Conservation (phyloP, 2,329 filamentous ascomycete genomes). For the Nemania bipapillata region DNA sequence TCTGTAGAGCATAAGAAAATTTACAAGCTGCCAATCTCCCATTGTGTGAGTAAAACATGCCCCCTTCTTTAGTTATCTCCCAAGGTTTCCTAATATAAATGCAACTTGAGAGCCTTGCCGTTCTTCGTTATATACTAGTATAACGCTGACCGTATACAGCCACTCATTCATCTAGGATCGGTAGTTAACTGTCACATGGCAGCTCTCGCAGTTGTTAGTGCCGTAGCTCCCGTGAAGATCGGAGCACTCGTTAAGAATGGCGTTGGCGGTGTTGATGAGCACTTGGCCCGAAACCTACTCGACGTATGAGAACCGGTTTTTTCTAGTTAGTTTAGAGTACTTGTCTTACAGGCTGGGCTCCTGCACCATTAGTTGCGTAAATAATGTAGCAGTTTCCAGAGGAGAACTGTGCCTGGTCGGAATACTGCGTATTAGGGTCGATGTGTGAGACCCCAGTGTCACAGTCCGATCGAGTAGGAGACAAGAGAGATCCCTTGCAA, state of each 20-base stretch:
- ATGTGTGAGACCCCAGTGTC: not conserved
- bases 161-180: not conserved
- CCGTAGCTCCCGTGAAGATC: conserved; percentile 1
- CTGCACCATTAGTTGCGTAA: conserved; percentile 1
- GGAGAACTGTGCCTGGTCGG: conserved; percentile 4
- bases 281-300: conserved; percentile 1
- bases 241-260: conserved; percentile 2
- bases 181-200: conserved; percentile 6
- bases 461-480: not conserved
- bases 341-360: conserved; percentile 4
- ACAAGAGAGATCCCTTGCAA: not conserved
- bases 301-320: not conserved
- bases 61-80: no score
- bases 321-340: not conserved
- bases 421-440: not conserved
- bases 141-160: no score
- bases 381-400: conserved; percentile 5
- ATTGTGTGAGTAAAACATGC: no score
- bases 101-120: no score
- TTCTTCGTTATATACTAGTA: no score
- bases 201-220: conserved; percentile 5
- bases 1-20: no score
- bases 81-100: no score
- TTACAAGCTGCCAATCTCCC: no score
- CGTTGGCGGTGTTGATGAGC: conserved; percentile 1